Conservation (phyloP, 2,329 filamentous ascomycete species). For the Fusarium pseudocircinatum region DNA sequence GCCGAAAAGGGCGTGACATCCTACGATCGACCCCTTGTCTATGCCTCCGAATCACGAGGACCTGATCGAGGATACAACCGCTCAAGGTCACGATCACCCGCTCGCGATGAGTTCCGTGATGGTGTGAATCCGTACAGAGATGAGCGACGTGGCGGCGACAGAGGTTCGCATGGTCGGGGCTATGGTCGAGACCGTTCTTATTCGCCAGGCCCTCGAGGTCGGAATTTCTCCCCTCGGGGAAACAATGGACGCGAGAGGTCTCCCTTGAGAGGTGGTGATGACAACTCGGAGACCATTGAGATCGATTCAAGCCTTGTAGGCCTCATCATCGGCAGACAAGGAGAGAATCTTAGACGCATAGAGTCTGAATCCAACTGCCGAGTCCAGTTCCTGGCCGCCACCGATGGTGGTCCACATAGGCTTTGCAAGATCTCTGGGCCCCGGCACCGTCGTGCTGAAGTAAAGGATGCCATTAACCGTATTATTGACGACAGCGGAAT, state of each 20-base stretch:
- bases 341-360: conserved; percentile 87
- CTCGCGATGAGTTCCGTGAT: conserved; percentile 77
- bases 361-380: conserved; percentile 84
- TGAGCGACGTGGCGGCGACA: conserved; percentile 77
- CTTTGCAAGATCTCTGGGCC: conserved; percentile 88
- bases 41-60: conserved; percentile 50
- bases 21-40: conserved; percentile 66
- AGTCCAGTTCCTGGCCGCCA: conserved; percentile 86
- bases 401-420: conserved; percentile 77
- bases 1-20: conserved; percentile 77
- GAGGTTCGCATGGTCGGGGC: conserved; percentile 46
- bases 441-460: conserved; percentile 75
- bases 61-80: conserved; percentile 63
- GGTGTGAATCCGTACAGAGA: conserved; percentile 86
- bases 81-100: conserved; percentile 79
- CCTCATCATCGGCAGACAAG: conserved; percentile 88
- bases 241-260: conserved; percentile 67
- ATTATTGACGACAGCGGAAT: conserved; percentile 82
- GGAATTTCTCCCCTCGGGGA: conserved; percentile 67
- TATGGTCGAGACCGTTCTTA: conserved; percentile 76
- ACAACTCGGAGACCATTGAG: conserved; percentile 82
- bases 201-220: conserved; percentile 69
- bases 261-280: conserved; percentile 65
- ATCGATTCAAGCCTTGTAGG: conserved; percentile 90
- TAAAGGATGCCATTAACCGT: conserved; percentile 83